Base-by-base conservation (phyloP, 805 yeast genomes). In the Myxozyma neotropica region DNA sequence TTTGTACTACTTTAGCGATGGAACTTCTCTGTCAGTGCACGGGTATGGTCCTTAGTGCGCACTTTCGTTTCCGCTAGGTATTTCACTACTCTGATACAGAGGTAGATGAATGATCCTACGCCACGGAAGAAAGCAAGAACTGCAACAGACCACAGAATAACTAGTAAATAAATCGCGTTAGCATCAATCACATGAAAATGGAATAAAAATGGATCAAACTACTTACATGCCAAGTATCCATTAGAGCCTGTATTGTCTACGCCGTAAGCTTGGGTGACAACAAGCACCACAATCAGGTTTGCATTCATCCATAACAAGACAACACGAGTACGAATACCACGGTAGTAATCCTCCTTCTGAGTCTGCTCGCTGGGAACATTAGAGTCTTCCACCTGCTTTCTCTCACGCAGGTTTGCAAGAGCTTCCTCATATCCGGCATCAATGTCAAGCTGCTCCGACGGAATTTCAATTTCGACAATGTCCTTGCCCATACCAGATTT, bases 61-160 rank as follows among this genome's bases (percentile, higher is more conserved):
- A 47, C 42, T 44, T 44, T 52, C 27, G 64, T 59, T 17, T 61
- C 63, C 1, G 68, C 63, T 13, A 68, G 47, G 24, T 50, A 57
- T 48, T 78, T 73, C 17, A 76, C 49, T 3, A 64, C 64, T 12
- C 73, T 65, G 66, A 80, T 81, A 10, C 81, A 40, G 68, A 94
- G 78, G 76, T 85, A 94, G 1, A 85, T 80, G 42, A 84, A 68
- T 0, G 97, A 89, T 1, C 98, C 99, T 29, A 81, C 55, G 1
- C 92, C 96, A 74, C 98, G 83, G 73, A 91, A 81, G 4, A 84
- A 75, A 3, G 98, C 97, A 79, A 90, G 82, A 27, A 86, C 88
- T 3, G 97, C 97, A 44, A 93, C 98, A 38, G 92, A 76, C 97
- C 98, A 93, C 66, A 93, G 77, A 47, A 93, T 86, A 31, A 93